Evolutionary conservation across 495 filamentous ascomycete genomes (phyloP).

Genomic region (Aspergillus indologenus): DNA sequence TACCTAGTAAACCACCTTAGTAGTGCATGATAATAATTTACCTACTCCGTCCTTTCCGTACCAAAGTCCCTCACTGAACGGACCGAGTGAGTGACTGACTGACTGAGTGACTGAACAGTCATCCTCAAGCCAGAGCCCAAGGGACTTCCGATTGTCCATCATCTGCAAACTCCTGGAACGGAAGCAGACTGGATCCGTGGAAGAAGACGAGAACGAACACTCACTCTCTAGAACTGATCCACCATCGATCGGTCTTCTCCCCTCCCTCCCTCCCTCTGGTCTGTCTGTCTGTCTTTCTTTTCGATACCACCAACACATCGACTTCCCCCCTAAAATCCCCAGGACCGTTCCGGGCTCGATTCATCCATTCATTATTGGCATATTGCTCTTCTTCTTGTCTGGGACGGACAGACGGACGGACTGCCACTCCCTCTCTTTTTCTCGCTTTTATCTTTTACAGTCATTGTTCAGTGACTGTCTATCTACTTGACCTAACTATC

Average conservation of each 20-base stretch:
- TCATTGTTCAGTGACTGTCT: too few relatives aligned
- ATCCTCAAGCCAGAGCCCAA: neutral
- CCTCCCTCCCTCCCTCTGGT: neutral
- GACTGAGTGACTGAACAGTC: too few relatives aligned
- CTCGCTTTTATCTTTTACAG: neutral
- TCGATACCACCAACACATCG: neutral
- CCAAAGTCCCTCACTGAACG: neutral
- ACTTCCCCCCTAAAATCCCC: constrained; percentile 8
- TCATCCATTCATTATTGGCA: constrained; percentile 16
- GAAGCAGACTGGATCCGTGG: constrained; percentile 19
- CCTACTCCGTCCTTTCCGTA: neutral
- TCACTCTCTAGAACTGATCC: neutral
- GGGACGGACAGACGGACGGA: neutral
- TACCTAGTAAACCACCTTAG: too few relatives aligned
- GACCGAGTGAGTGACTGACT: too few relatives aligned
- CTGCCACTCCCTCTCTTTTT: neutral
- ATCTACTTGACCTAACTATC: neutral
- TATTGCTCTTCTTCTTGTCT: neutral
- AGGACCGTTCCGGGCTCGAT: constrained; percentile 20
- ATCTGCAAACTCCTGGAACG: constrained; percentile 8
- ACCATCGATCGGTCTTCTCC: neutral
- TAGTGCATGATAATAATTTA: neutral
- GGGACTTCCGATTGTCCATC: constrained; percentile 2
- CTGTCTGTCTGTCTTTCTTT: neutral
- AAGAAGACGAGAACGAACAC: constrained; percentile 8